These are phyloP conservation scores for Mycena filopes DNA, from an alignment of 768 basidiomycete species.

Conservation along the genomic window DNA sequence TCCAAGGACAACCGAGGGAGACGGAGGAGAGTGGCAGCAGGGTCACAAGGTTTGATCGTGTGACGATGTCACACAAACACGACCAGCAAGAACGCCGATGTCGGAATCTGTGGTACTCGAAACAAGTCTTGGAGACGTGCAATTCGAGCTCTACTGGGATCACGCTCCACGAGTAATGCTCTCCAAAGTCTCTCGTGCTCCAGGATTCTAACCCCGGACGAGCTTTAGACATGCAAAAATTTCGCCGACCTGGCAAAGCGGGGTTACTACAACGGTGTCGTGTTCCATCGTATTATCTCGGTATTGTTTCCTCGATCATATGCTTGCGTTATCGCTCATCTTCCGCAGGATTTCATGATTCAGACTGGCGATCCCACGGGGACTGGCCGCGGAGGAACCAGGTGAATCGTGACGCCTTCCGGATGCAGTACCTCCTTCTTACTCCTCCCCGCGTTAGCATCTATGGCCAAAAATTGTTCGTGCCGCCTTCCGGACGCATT, in stretches of 20 bases:
- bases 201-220: conserved; percentile 26
- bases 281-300: conserved; percentile 93
- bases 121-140: conserved; percentile 87
- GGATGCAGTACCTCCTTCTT: conserved; percentile 1
- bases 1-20: neutral
- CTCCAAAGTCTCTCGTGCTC: conserved; percentile 18
- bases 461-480: conserved; percentile 88
- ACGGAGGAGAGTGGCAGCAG: neutral
- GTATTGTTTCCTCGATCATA: conserved; percentile 54
- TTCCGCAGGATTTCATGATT: conserved; percentile 90
- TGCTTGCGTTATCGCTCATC: neutral
- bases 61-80: too few species aligned
- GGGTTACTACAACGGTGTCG: conserved; percentile 91
- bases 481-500: conserved; percentile 26
- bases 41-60: conserved; percentile 7
- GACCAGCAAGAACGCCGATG: too few species aligned
- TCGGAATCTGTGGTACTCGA: conserved; percentile 77
- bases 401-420: conserved; percentile 61
- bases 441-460: too few species aligned
- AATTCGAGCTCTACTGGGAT: conserved; percentile 92
- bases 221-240: conserved; percentile 88
- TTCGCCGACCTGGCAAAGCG: conserved; percentile 90
- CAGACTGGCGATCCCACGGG: conserved; percentile 97
- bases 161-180: conserved; percentile 81
- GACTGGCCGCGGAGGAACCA: conserved; percentile 91